Conservation (phyloP, 2,329 filamentous ascomycete genomes). For the Hymenoscyphus scutula region DNA sequence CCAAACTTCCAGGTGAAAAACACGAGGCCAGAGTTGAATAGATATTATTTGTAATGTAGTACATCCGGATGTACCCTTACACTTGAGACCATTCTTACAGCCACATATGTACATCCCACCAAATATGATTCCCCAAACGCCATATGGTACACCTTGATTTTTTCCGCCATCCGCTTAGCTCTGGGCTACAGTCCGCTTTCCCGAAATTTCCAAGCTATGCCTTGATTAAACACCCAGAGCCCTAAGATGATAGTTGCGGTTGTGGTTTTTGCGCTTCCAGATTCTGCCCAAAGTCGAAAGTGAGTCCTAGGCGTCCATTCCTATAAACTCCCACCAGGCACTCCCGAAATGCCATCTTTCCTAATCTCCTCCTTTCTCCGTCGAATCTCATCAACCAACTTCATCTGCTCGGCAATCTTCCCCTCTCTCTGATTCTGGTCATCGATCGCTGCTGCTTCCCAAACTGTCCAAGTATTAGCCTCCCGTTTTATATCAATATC, state of each 20-base stretch:
- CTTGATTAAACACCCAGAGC: background rate
- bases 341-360: constrained; percentile 28
- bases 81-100: background rate
- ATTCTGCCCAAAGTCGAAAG: too few species aligned
- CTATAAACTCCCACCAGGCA: constrained; percentile 31
- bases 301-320: background rate
- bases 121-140: background rate
- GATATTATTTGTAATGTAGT: background rate
- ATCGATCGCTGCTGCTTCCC: constrained; percentile 44
- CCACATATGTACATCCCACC: background rate
- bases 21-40: background rate
- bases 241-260: background rate
- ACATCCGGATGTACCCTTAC: background rate
- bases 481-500: background rate
- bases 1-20: background rate
- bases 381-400: constrained; percentile 40
- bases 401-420: constrained; percentile 37
- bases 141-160: background rate
- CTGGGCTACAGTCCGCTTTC: background rate
- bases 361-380: constrained; percentile 43
- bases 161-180: background rate
- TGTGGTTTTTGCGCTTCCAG: background rate
- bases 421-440: constrained; percentile 39
- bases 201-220: background rate
- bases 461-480: constrained; percentile 39